Evolutionary conservation across 768 basidiomycete species (phyloP).

Genomic region (Butyriboletus loyo): DNA sequence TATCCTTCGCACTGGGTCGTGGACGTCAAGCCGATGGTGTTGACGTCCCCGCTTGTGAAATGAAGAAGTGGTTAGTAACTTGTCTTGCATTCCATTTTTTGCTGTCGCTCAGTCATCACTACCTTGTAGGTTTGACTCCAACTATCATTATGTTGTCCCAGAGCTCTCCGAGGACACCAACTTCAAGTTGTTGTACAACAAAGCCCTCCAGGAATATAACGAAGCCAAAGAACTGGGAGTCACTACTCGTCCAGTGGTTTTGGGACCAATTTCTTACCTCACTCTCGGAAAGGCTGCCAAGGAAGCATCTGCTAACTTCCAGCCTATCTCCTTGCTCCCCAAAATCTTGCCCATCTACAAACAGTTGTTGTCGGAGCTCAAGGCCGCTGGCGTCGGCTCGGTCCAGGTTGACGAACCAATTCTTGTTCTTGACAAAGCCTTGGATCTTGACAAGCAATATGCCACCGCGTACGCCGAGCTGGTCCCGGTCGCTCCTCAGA

Average conservation of each 20-base stretch:
- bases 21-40: conserved; percentile 93
- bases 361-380: conserved; percentile 85
- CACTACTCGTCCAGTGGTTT: conserved; percentile 89
- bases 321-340: conserved; percentile 86
- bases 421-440: conserved; percentile 87
- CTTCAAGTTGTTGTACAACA: conserved; percentile 96
- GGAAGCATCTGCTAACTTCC: conserved; percentile 78
- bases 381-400: conserved; percentile 88
- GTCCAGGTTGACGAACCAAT: conserved; percentile 98
- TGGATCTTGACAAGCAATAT: conserved; percentile 76
- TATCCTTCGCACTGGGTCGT: conserved; percentile 99
- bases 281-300: conserved; percentile 88
- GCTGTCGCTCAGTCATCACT: neutral
- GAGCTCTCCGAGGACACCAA: conserved; percentile 88
- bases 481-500: conserved; percentile 80
- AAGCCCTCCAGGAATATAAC: conserved; percentile 88
- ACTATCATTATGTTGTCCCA: conserved; percentile 98
- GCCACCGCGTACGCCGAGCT: conserved; percentile 78
- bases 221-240: conserved; percentile 92
- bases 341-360: conserved; percentile 91
- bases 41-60: conserved; percentile 96
- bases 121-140: conserved; percentile 83
- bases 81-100: neutral
- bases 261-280: conserved; percentile 96
- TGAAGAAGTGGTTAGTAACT: conserved; percentile 93